Evolutionary conservation across 345 rosid species (phyloP).

Genomic region (Sisymbrium altissimum): DNA sequence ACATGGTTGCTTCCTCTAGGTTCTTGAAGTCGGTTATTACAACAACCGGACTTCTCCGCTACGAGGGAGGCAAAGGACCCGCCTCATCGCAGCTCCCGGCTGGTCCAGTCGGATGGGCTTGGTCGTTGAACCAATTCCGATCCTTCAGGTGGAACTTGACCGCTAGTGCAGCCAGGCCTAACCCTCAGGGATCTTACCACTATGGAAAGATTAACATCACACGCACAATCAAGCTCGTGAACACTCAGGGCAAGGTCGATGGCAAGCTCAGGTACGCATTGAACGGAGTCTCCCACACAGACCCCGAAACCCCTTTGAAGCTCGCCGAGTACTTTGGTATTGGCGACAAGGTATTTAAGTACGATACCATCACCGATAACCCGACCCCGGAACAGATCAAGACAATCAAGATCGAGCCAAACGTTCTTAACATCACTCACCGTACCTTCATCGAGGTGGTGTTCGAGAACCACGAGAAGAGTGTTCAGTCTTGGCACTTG

Average conservation of each 20-base stretch:
- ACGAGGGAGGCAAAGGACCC: slow-evolving; percentile 38
- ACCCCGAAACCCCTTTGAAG: slow-evolving; percentile 60
- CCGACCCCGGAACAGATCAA: slow-evolving; percentile 34
- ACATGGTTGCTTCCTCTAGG: slow-evolving; percentile 61
- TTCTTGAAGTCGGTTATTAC: slow-evolving; percentile 40
- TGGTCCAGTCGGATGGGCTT: slow-evolving; percentile 65
- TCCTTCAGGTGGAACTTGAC: slow-evolving; percentile 79
- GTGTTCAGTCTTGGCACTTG: slow-evolving; percentile 65
- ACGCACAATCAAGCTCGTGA: slow-evolving; percentile 59
- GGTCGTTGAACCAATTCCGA: slow-evolving; percentile 75
- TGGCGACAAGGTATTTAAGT: slow-evolving; percentile 52
- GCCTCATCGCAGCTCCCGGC: slow-evolving; percentile 49
- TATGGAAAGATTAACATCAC: slow-evolving; percentile 64
- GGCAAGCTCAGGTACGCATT: slow-evolving; percentile 61
- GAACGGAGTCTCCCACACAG: slow-evolving; percentile 58
- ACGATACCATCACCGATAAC: slow-evolving; percentile 40
- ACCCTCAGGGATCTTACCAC: slow-evolving; percentile 82
- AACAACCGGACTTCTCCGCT: slow-evolving; percentile 47
- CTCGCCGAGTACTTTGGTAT: slow-evolving; percentile 59
- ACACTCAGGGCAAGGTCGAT: slow-evolving; percentile 40
- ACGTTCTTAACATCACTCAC: slow-evolving; percentile 61
- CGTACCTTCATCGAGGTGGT: slow-evolving; percentile 69
- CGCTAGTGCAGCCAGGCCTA: slow-evolving; percentile 79
- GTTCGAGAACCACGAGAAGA: slow-evolving; percentile 73
- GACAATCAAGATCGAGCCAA: slow-evolving; percentile 33